Percentiles rank a stretch among this genome's conserved stretches.
phyloP scores from a whole-genome alignment of 148 eudicot genomes.

The Persicaria tinctoria region DNA sequence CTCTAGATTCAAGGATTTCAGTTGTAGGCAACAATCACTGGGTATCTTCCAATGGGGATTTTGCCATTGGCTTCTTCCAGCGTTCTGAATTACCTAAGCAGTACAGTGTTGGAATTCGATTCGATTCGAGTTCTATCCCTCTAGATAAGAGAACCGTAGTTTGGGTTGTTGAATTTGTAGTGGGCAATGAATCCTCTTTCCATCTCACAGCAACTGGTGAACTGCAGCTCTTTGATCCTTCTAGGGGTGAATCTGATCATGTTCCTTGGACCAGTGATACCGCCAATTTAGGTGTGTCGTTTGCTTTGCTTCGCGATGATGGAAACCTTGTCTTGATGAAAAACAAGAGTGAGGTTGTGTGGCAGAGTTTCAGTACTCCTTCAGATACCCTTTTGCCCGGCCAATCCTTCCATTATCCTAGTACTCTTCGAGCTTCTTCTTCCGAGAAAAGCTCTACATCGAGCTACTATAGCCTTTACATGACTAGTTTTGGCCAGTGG shows the following conservation, averaged over 20 bases:
- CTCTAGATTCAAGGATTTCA: constrained; percentile 46
- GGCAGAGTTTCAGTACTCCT: constrained; percentile 68
- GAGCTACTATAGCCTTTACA: constrained; percentile 41
- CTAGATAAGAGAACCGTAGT: constrained; percentile 28
- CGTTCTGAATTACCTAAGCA: constrained; percentile 21
- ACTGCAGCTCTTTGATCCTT: constrained; percentile 40
- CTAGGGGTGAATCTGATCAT: constrained; percentile 14
- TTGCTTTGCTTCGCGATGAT: constrained; percentile 40
- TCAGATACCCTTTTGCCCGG: constrained; percentile 53
- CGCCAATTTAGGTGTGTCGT: constrained; percentile 31
- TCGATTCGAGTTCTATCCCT: constrained; percentile 40
- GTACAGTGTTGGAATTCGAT: constrained; percentile 43
- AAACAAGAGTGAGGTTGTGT: constrained; percentile 27
- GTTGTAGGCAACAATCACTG: constrained; percentile 35
- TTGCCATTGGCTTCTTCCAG: constrained; percentile 48
- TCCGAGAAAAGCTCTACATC: constrained; percentile 36
- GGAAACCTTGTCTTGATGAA: constrained; percentile 51
- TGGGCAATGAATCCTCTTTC: constrained; percentile 40
- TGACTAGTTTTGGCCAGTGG: constrained; percentile 30
- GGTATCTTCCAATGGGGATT: constrained; percentile 58
- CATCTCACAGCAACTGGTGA: constrained; percentile 37
- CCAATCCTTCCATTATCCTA: constrained; percentile 32
- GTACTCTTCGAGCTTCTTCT: constrained; percentile 36
- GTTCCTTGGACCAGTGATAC: constrained; percentile 45
- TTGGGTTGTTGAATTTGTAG: constrained; percentile 56